Conservation (phyloP, 768 basidiomycete genomes). For the Leccinellum luteum region DNA sequence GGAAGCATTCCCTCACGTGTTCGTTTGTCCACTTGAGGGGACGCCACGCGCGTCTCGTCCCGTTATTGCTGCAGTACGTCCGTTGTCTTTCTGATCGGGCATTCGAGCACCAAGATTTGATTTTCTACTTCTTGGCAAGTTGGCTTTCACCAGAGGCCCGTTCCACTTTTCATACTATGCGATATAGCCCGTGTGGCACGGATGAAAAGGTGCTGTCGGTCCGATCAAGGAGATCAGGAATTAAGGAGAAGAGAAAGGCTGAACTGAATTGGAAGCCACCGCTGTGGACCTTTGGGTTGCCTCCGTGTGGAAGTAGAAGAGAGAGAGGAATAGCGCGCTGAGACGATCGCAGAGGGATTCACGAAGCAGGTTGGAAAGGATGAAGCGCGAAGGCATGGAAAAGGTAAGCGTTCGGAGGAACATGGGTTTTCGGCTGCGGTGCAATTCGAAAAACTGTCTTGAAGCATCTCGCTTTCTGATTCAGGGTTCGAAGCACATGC, state of each 20-base stretch:
- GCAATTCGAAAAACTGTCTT: background rate
- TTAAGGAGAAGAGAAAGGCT: background rate
- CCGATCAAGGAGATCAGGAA: background rate
- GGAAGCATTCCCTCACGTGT: background rate
- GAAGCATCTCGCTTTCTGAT: background rate
- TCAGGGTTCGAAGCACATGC: background rate
- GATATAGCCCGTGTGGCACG: too few relatives aligned
- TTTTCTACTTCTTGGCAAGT: background rate
- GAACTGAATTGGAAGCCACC: too few relatives aligned
- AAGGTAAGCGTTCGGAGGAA: background rate
- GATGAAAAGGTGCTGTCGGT: too few relatives aligned
- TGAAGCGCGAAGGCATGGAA: background rate
- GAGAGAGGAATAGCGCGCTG: background rate
- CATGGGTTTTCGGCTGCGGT: too few relatives aligned
- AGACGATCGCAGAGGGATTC: background rate
- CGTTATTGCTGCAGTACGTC: too few relatives aligned
- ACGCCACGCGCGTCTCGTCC: too few relatives aligned
- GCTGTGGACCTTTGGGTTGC: too few relatives aligned
- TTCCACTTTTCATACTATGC: too few relatives aligned
- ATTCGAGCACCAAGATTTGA: background rate
- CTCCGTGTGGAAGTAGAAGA: background rate
- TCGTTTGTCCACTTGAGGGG: background rate
- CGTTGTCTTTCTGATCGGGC: background rate
- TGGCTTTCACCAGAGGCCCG: background rate
- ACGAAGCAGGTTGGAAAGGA: accelerated